These are phyloP conservation scores for Kwoniella heveanensis DNA, from an alignment of 768 basidiomycete genomes.

Conservation along the genomic window DNA sequence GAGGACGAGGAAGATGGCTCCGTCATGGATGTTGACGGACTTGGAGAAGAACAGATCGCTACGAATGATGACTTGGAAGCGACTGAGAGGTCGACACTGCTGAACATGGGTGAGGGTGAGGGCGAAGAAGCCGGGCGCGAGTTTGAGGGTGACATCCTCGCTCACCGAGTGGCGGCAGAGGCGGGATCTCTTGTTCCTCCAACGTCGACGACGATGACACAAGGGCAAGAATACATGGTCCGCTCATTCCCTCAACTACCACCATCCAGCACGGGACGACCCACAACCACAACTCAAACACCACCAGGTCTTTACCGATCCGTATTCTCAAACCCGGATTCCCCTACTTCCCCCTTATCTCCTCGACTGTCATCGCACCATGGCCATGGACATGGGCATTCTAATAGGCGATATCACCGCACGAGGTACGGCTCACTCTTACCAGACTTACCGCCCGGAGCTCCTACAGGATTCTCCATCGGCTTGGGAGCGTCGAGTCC, in stretches of 20 bases:
- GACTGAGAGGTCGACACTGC: no score
- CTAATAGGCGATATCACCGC: constrained; percentile 20
- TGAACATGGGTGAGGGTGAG: neutral
- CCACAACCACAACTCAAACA: neutral
- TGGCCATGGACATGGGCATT: neutral
- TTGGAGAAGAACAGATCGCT: neutral
- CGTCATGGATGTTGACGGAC: neutral
- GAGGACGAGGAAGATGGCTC: constrained; percentile 43
- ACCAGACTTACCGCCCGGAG: constrained; percentile 46
- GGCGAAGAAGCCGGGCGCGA: neutral
- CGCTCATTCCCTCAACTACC: constrained; percentile 1
- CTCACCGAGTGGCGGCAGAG: no score
- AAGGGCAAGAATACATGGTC: neutral
- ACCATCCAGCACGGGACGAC: neutral
- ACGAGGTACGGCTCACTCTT: constrained; percentile 51
- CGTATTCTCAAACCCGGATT: constrained; percentile 12
- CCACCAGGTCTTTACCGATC: constrained; percentile 9
- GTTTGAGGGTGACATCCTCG: constrained; percentile 1
- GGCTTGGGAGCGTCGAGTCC: constrained; percentile 55
- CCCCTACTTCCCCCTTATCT: constrained; percentile 24
- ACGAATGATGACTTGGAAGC: no score
- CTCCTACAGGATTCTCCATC: constrained; percentile 54
- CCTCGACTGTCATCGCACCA: neutral
- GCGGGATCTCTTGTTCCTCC: neutral
- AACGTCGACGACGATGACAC: no score